Conservation (phyloP, 805 yeast genomes). For the Candida golubevii region DNA sequence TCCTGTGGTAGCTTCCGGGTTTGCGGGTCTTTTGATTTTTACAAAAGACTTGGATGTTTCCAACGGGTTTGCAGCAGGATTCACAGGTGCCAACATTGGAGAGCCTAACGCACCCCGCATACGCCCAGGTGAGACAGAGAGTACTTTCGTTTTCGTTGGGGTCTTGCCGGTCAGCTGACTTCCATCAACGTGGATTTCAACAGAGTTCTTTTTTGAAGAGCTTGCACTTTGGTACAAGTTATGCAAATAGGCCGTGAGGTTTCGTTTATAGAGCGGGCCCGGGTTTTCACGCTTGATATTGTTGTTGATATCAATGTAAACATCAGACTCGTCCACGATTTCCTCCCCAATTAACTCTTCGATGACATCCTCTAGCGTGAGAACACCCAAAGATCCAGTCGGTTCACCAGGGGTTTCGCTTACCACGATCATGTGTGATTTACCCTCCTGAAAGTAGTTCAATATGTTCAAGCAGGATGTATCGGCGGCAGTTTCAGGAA, state of each 20-base stretch:
- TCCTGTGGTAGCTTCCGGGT: constrained; percentile 1
- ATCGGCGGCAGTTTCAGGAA: constrained; percentile 89
- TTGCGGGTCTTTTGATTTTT: constrained; percentile 58
- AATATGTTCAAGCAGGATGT: constrained; percentile 91
- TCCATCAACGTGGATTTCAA: constrained; percentile 23
- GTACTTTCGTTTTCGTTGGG: constrained; percentile 4
- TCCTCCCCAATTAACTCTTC: constrained; percentile 98
- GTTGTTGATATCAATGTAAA: constrained; percentile 83
- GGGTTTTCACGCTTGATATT: constrained; percentile 76
- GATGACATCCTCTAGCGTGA: constrained; percentile 95
- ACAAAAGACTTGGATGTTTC: constrained; percentile 62
- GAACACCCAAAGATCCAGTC: constrained; percentile 83
- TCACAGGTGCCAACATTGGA: constrained; percentile 25
- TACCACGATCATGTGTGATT: constrained; percentile 94
- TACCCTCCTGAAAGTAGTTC: constrained; percentile 96
- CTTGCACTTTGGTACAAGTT: constrained; percentile 42
- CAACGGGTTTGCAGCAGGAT: constrained; percentile 67
- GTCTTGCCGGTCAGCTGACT: not conserved
- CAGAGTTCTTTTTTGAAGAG: constrained; percentile 39
- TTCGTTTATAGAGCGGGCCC: constrained; percentile 69
- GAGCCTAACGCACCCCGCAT: constrained; percentile 9
- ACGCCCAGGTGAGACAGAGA: constrained; percentile 13
- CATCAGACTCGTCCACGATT: constrained; percentile 94
- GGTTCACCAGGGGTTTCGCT: constrained; percentile 80
- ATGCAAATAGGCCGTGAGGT: constrained; percentile 65